Evolutionary conservation across 2,329 filamentous ascomycete species (phyloP).

Genomic region (Fusarium sulawesiense): DNA sequence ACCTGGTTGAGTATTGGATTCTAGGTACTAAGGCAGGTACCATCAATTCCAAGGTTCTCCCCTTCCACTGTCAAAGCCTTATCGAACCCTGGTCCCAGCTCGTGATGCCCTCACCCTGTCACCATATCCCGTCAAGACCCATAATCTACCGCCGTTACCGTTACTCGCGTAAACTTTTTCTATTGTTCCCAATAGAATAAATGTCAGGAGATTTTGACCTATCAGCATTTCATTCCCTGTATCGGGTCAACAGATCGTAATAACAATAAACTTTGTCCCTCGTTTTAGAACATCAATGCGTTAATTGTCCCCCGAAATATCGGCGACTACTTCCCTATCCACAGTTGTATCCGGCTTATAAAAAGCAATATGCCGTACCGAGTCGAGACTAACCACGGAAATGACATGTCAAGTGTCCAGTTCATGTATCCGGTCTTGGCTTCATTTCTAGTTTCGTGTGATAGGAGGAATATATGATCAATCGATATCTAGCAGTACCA

Average conservation of each 20-base stretch:
- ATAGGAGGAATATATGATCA: background rate
- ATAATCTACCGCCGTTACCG: conserved; percentile 32
- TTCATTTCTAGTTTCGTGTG: background rate
- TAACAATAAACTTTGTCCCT: conserved; percentile 2
- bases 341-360: background rate
- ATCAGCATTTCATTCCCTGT: background rate
- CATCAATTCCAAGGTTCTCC: background rate
- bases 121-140: conserved; percentile 15
- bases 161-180: conserved; percentile 2
- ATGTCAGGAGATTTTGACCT: conserved; percentile 24
- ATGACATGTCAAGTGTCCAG: background rate
- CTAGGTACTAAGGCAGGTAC: background rate
- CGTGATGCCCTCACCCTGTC: conserved; percentile 9
- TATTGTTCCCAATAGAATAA: background rate
- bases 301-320: background rate
- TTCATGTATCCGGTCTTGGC: background rate
- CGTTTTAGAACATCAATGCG: background rate
- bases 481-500: background rate
- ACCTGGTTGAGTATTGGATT: background rate
- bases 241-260: conserved; percentile 1
- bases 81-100: conserved; percentile 28
- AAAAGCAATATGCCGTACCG: conserved; percentile 10
- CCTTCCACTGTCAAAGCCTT: conserved; percentile 12
- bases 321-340: background rate
- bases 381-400: background rate